phyloP scores from a whole-genome alignment of 1,284 basidiomycete species.

The Ganoderma sinense region DNA sequence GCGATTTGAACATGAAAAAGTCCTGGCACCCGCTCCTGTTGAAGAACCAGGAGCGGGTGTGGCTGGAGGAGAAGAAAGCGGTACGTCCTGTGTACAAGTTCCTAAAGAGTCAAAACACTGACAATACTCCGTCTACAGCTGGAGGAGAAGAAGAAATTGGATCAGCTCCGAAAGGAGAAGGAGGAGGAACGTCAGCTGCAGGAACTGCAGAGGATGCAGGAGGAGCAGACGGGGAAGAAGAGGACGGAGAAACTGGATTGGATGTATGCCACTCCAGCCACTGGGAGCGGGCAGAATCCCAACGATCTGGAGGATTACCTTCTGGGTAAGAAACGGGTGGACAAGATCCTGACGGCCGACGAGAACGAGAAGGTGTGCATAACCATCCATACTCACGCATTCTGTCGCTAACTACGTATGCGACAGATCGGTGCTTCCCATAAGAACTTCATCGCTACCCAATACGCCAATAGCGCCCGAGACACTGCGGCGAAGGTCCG shows the following conservation, averaged over 20 bases:
- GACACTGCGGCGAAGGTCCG: conserved; percentile 94
- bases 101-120: neutral
- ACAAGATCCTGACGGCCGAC: conserved; percentile 92
- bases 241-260: conserved; percentile 94
- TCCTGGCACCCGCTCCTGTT: conserved; percentile 98
- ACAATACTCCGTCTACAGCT: conserved; percentile 55
- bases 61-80: conserved; percentile 97
- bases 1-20: conserved; percentile 97
- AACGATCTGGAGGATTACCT: conserved; percentile 97
- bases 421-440: conserved; percentile 80
- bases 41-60: conserved; percentile 99
- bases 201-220: conserved; percentile 93
- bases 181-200: conserved; percentile 97
- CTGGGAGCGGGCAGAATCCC: conserved; percentile 81
- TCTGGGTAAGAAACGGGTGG: conserved; percentile 97
- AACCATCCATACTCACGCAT: neutral
- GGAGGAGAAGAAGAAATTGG: conserved; percentile 98
- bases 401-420: neutral
- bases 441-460: conserved; percentile 91
- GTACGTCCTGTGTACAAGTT: conserved; percentile 53
- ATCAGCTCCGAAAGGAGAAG: conserved; percentile 95
- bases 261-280: conserved; percentile 98
- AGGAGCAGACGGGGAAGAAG: conserved; percentile 94
- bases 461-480: conserved; percentile 91
- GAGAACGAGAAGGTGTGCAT: conserved; percentile 83